Conservation (phyloP, 148 eudicot species). For the Fallopia convolvulus region DNA sequence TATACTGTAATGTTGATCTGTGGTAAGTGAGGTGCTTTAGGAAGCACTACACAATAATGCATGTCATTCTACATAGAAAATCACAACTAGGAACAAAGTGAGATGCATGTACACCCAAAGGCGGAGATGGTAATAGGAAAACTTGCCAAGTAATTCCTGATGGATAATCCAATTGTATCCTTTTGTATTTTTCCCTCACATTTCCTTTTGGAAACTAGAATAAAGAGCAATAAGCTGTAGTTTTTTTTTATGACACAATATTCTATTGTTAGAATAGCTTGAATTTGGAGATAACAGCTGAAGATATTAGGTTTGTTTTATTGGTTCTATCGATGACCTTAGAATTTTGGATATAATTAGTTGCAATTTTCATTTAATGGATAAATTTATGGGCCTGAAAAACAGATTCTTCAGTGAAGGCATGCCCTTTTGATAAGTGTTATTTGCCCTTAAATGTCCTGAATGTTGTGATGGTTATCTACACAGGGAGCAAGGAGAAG, state of each 20-base stretch:
- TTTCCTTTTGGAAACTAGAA: not conserved
- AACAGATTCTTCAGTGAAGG: not conserved
- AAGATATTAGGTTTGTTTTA: not conserved
- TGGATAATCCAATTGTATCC: not conserved
- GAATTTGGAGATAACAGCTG: conserved; percentile 1
- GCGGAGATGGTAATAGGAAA: not conserved
- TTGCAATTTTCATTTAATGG: not conserved
- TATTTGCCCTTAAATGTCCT: not conserved
- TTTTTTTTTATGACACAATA: not conserved
- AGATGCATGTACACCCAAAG: not conserved
- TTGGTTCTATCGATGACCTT: not conserved
- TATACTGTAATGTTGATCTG: not conserved
- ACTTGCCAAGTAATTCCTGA: not conserved
- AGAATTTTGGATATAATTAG: not conserved
- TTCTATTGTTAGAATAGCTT: not conserved
- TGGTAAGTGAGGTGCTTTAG: not conserved
- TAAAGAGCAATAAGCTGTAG: not conserved
- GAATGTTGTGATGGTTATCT: not conserved
- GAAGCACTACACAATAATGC: not conserved
- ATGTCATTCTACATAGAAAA: not conserved
- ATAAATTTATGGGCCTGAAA: not conserved
- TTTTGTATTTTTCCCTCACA: not conserved
- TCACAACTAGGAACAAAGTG: not conserved
- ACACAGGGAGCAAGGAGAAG: not conserved
- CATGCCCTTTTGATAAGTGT: not conserved